phyloP scores from a whole-genome alignment of 2,329 filamentous ascomycete genomes.

The Fusarium bulbicola region DNA sequence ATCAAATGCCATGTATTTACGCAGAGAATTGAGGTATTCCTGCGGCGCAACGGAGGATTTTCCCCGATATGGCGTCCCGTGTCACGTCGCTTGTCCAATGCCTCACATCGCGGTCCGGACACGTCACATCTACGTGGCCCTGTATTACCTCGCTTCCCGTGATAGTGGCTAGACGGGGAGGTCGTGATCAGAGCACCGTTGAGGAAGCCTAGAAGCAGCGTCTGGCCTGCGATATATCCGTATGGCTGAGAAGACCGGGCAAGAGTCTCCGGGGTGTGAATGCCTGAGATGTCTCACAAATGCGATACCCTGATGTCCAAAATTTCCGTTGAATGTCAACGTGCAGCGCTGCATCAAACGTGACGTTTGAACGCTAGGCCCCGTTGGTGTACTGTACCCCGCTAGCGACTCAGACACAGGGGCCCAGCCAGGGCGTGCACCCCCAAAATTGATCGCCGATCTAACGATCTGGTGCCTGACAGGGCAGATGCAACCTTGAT shows the following conservation, averaged over 20 bases:
- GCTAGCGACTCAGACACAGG: background rate
- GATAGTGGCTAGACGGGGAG: background rate
- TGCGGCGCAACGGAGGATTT: fast-evolving
- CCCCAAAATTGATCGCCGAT: background rate
- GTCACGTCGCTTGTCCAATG: background rate
- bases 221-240: background rate
- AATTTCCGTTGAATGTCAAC: too few species aligned
- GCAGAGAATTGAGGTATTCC: fast-evolving
- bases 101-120: background rate
- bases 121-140: background rate
- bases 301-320: background rate
- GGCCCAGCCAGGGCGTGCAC: background rate
- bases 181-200: background rate
- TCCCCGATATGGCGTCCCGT: background rate
- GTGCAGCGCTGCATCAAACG: background rate
- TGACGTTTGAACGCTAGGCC: background rate
- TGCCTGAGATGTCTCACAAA: background rate
- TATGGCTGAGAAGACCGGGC: fast-evolving
- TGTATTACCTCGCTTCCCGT: background rate
- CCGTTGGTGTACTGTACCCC: background rate
- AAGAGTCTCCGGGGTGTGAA: background rate
- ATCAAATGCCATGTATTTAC: background rate
- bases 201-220: background rate
- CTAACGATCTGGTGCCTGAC: background rate
- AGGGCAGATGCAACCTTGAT: background rate